Base-by-base conservation (phyloP, 2,329 filamentous ascomycete genomes). In the Cryphonectria nitschkei region DNA sequence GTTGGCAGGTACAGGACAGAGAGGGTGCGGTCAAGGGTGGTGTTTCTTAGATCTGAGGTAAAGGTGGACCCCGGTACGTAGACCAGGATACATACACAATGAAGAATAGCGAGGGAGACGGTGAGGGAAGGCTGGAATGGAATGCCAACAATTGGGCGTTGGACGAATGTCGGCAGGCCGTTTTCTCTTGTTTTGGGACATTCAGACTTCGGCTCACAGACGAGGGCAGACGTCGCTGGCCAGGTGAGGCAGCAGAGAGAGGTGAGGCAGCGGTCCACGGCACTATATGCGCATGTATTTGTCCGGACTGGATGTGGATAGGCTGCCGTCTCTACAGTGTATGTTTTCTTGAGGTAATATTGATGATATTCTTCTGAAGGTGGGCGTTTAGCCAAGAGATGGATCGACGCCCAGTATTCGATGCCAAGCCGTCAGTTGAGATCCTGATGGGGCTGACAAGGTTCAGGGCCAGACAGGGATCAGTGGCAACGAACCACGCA, bases 351-450 rank as follows among this genome's bases (percentile, higher is more conserved):
- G 54, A 58, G 54, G 54, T 6, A 58, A 14, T 34, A 32, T 32
- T 19, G 26, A 13, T 56, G 34, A 34, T 60, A 61, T 50, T 50
- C 46, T n/a, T 22, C 26, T 26, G 26, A 5, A 19, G 32, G 16
- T 61, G 58, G 58, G 19, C 16, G 58, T 39, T 34, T 22, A 39
- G 58, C 26, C 58, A 39, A 61, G 58, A 22, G 32, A 61, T 11
- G 9, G 58, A 61, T 61, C 58, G 34, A 39, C 58, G 34, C 16
- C 32, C 32, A 4, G 11, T 39, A 34, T 61, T 61, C 34, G 32
- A 65, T 65, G 63, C 63, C 41, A 46, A 65, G 41, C 63, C 63
- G 63, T 65, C 63, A 65, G 63, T 65, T 65, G n/a, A 46, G 63
- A 65, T 65, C 63, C 63, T 50, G 63, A 65, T 65, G 63, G 63